Conservation (phyloP, 2,329 filamentous ascomycete genomes). For the Blumeria hordei region DNA sequence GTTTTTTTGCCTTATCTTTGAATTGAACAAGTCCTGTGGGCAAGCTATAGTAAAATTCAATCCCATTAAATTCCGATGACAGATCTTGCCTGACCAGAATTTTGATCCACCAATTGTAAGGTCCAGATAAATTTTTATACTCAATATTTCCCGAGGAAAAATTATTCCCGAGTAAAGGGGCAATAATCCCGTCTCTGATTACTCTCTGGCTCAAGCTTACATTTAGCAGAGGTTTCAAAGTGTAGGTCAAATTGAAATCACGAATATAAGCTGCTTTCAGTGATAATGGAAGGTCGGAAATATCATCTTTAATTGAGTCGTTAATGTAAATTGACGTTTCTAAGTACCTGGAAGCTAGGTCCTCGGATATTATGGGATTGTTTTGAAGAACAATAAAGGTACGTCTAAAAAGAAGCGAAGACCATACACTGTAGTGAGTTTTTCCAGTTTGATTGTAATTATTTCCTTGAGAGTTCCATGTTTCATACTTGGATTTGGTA, state of each 20-base stretch:
- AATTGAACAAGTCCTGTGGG: neutral
- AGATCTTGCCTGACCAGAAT: neutral
- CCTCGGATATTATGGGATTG: neutral
- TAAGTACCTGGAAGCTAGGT: constrained; percentile 15
- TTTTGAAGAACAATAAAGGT: constrained; percentile 17
- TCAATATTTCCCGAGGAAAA: neutral
- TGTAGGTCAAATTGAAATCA: constrained; percentile 20
- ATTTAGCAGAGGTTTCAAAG: neutral
- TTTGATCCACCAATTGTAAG: neutral
- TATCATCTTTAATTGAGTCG: constrained; percentile 20
- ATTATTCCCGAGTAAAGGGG: neutral
- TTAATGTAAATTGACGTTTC: constrained; percentile 21
- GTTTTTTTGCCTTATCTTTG: neutral
- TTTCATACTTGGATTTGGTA: constrained; percentile 17
- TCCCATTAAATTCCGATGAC: neutral
- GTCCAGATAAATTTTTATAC: neutral
- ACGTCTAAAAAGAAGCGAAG: constrained; percentile 28
- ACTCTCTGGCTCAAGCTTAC: neutral
- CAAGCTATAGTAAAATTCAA: neutral
- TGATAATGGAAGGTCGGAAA: constrained; percentile 14
- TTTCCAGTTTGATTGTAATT: constrained; percentile 11
- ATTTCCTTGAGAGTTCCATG: constrained; percentile 9
- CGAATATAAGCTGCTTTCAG: constrained; percentile 20
- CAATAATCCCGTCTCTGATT: neutral
- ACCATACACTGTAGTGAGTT: constrained; percentile 24